These are phyloP conservation scores for Moricandia arvensis DNA, from an alignment of 345 rosid genomes.

Conservation along the genomic window DNA sequence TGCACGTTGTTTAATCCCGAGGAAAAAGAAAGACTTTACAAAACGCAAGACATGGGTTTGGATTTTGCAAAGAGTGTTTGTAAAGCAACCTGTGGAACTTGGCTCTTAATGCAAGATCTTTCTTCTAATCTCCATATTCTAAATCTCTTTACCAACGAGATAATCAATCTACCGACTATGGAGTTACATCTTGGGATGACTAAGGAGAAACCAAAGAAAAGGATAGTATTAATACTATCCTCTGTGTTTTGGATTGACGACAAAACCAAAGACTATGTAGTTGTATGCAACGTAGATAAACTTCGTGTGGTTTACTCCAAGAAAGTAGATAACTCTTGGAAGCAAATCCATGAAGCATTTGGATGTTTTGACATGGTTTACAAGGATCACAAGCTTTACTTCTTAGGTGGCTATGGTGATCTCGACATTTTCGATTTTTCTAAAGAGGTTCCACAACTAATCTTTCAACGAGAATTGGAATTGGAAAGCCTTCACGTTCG, in stretches of 20 bases:
- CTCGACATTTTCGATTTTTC: neutral
- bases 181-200: neutral
- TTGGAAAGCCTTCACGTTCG: too few relatives aligned
- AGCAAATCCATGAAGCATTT: neutral
- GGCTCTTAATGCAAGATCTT: neutral
- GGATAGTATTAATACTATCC: neutral
- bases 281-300: neutral
- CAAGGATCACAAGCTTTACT: neutral
- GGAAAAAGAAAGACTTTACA: neutral
- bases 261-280: neutral
- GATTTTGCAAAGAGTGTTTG: neutral
- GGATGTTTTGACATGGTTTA: neutral
- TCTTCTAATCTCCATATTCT: neutral
- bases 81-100: neutral
- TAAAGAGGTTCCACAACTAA: neutral
- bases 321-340: neutral
- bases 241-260: neutral
- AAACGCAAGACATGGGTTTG: neutral
- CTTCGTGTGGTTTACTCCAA: neutral
- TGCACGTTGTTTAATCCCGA: neutral
- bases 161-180: neutral
- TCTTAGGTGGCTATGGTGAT: neutral
- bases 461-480: too few relatives aligned
- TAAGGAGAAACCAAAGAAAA: neutral
- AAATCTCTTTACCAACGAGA: neutral